phyloP scores from a whole-genome alignment of 169 alveolate genomes.

The Perkinsus chesapeaki region DNA sequence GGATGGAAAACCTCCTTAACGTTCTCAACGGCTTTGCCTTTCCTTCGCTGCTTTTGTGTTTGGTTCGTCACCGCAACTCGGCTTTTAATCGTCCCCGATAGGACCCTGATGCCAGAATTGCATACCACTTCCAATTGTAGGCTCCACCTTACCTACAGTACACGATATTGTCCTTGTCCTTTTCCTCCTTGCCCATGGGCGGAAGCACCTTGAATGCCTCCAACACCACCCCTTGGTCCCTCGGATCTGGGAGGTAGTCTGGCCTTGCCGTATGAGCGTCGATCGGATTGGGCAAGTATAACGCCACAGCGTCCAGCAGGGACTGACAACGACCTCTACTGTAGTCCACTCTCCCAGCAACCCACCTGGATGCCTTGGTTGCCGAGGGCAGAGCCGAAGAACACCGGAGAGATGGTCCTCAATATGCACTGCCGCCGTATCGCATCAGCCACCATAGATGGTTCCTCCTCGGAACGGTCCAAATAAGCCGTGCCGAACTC shows the following conservation, averaged over 20 bases:
- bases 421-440: not conserved
- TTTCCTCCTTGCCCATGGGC: not conserved
- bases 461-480: not conserved
- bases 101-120: not conserved
- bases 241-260: not conserved
- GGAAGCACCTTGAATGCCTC: not conserved
- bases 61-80: not conserved
- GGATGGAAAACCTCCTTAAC: not conserved
- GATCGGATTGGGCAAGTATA: not conserved
- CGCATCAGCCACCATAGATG: not conserved
- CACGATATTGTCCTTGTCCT: not conserved
- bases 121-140: not conserved
- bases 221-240: not conserved
- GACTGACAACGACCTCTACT: not conserved
- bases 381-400: slow-evolving; percentile 30
- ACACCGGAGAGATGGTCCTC: slow-evolving; percentile 14
- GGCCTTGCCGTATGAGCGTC: not conserved
- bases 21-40: not conserved
- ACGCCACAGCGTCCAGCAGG: not conserved
- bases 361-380: slow-evolving; percentile 16
- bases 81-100: not conserved
- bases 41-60: not conserved
- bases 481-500: not conserved
- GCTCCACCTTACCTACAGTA: not conserved
- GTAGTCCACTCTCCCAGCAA: not conserved